phyloP scores from a whole-genome alignment of 352 stramenopile species.

The Plasmopara muralis region DNA sequence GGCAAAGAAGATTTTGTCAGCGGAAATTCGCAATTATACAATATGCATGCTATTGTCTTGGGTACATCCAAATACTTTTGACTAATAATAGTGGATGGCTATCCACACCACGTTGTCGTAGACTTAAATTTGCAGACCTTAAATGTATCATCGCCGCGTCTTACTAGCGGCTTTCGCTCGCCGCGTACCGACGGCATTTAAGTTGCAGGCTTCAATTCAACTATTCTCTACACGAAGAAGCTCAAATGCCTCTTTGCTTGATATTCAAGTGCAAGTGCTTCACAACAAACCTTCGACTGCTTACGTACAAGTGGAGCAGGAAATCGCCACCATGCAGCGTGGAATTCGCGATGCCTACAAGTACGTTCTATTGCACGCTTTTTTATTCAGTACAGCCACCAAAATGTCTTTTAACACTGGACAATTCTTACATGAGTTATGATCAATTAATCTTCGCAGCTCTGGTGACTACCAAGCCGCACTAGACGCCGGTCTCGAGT shows the following conservation, averaged over 20 bases:
- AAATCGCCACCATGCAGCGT: conserved; percentile 75
- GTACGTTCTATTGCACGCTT: conserved; percentile 28
- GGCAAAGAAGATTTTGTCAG: no score
- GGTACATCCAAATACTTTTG: no score
- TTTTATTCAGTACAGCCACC: neutral
- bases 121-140: no score
- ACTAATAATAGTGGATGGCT: no score
- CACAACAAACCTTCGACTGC: conserved; percentile 42
- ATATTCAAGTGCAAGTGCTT: conserved; percentile 47
- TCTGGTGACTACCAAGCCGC: conserved; percentile 57
- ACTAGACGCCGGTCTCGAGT: conserved; percentile 58
- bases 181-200: conserved; percentile 1
- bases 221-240: neutral
- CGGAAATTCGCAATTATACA: no score
- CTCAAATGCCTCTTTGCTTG: conserved; percentile 14
- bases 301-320: conserved; percentile 69
- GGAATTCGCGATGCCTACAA: conserved; percentile 80
- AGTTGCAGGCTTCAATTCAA: neutral
- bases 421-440: conserved; percentile 23
- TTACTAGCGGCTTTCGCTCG: conserved; percentile 7
- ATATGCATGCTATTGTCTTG: no score
- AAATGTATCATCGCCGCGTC: neutral
- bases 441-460: conserved; percentile 20
- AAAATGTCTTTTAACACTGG: neutral
- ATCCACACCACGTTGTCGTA: no score